Percentiles rank a stretch among this genome's conserved stretches.
phyloP scores from a whole-genome alignment of 208 protist genomes.

The Acanthamoeba castellanii region DNA sequence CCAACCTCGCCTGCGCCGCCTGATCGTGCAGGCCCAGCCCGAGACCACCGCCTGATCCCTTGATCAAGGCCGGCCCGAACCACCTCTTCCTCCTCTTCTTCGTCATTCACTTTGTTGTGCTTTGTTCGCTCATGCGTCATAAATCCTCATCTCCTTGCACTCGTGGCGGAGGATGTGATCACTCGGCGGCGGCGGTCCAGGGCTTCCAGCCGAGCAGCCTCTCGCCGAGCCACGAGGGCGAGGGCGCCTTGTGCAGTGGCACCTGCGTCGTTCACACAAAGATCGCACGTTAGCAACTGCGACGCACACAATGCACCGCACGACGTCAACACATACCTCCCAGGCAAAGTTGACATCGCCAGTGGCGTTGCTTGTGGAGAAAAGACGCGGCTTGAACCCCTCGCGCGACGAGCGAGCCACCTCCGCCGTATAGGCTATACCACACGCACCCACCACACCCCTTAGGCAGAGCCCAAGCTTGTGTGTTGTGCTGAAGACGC shows the following conservation, averaged over 20 bases:
- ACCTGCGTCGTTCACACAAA: not conserved
- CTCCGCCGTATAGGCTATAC: not conserved
- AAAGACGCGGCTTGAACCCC: constrained; percentile 15
- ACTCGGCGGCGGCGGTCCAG: not conserved
- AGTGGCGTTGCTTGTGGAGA: not conserved
- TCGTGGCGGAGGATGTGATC: too few relatives aligned
- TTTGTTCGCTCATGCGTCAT: too few relatives aligned
- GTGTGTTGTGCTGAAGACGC: not conserved
- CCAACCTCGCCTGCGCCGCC: not conserved
- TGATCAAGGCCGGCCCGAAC: too few relatives aligned
- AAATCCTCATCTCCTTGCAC: too few relatives aligned
- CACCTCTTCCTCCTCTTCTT: not conserved
- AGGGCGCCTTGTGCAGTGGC: not conserved
- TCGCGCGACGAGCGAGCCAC: not conserved
- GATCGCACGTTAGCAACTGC: too few relatives aligned
- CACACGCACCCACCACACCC: too few relatives aligned
- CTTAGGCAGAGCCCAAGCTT: too few relatives aligned
- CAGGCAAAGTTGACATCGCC: not conserved
- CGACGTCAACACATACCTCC: not conserved
- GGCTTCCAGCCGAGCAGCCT: not conserved
- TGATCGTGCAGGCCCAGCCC: too few relatives aligned
- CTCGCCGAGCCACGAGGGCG: not conserved
- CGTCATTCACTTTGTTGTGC: too few relatives aligned
- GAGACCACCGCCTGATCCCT: not conserved
- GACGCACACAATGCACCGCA: not conserved